Evolutionary conservation across 129 eudicot species (phyloP), one percentile per base, ranked within the genome.

Genomic region (Flaveria ramosissima): DNA sequence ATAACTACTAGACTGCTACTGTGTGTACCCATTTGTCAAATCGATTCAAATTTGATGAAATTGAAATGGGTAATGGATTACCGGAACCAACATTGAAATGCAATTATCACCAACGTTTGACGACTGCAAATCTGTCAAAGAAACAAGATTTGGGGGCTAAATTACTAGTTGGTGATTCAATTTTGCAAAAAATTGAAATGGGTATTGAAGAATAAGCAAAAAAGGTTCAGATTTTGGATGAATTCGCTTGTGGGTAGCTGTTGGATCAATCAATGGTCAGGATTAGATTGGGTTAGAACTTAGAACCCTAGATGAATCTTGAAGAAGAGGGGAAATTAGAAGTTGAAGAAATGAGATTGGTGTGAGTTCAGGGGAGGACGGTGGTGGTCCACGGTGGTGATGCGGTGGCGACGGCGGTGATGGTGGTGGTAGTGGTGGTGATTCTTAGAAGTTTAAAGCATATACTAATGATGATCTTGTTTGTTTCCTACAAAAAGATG

Each of bases 351-450:
- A 64, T 59, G 78, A 36, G 52, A 75, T 24, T n/a, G 80, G 77
- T 51, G 50, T 80, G 81, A 82, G 81, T 75, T 74, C 62, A 82
- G 79, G 84, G 55, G 82, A 81, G 80, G 48, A 67, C 9, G 75
- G 77, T 61, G 80, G 82, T 77, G 81, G 74, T 77, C 39, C 74
- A 66, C 55, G 74, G 68, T 77, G 81, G 81, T n/a, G 52, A 48
- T 64, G 61, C 20, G 76, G 82, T 17, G 75, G 67, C n/a, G 56
- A 61, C 2, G 59, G 62, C 2, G 62, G 26, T 30, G 36, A 27
- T 30, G 36, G 6, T 30, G 36, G 30, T 53, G 61, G 51, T 7
- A 67, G 36, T 43, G 76, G 85, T 78, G 64, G 71, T 68, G 78
- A 53, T 68, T 30, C 12, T 30, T 50, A 52, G 2, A 17, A 42